Percentiles rank a stretch among this genome's conserved stretches.
Conservation (phyloP, 805 yeast species). For the Myxozyma neglecta region DNA sequence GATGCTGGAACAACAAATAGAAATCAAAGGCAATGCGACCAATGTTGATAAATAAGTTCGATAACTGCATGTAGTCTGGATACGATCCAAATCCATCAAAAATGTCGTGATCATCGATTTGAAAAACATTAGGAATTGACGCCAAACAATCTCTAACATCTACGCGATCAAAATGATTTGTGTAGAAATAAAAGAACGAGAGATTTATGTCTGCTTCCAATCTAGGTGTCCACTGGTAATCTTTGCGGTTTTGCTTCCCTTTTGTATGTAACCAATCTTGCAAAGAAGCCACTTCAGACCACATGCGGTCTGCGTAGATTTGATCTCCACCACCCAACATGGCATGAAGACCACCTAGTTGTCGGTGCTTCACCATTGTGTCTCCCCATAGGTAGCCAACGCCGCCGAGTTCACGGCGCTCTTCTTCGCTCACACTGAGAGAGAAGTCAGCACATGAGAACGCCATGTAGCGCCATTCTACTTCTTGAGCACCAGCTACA, state of each 20-base stretch:
- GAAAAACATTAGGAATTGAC: conserved; percentile 79
- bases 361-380: conserved; percentile 65
- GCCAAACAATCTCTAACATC: conserved; percentile 75
- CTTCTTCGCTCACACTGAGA: conserved; percentile 24
- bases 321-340: conserved; percentile 99
- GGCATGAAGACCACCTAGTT: conserved; percentile 70
- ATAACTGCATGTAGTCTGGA: conserved; percentile 68
- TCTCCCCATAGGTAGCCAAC: conserved; percentile 85
- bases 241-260: conserved; percentile 49
- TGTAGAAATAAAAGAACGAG: conserved; percentile 71
- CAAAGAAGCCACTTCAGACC: conserved; percentile 50
- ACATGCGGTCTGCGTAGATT: conserved; percentile 81
- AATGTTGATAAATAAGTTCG: conserved; percentile 64
- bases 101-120: conserved; percentile 93
- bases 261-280: conserved; percentile 62
- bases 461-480: conserved; percentile 29
- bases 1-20: conserved; percentile 91
- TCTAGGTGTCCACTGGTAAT: conserved; percentile 48
- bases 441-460: conserved; percentile 32
- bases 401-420: conserved; percentile 46
- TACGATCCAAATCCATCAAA: conserved; percentile 97
- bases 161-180: conserved; percentile 86
- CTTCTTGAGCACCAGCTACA: conserved; percentile 25
- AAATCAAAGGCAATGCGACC: conserved; percentile 81
- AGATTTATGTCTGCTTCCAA: conserved; percentile 56